A percentile compares a stretch with the other conserved stretches of the same genome.
These are phyloP conservation scores for Cytospora schulzeri DNA, from an alignment of 2,329 filamentous ascomycete genomes.

Conservation along the genomic window DNA sequence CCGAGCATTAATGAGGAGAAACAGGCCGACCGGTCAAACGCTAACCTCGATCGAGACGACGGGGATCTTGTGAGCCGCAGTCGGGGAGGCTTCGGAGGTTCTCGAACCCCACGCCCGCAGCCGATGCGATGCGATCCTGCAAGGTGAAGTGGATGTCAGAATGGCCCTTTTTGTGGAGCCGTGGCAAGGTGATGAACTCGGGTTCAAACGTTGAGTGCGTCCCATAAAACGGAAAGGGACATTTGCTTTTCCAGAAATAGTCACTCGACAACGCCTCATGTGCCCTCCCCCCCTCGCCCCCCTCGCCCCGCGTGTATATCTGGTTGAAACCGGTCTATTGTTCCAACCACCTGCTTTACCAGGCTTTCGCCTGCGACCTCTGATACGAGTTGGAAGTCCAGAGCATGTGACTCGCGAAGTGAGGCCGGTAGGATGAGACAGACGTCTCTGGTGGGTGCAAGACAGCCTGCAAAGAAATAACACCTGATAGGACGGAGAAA, in stretches of 20 bases:
- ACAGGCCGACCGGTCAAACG: not conserved
- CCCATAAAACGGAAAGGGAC: constrained; percentile 7
- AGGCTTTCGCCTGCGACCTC: not conserved
- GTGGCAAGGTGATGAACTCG: not conserved
- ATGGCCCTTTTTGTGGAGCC: not conserved
- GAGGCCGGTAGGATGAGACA: constrained; percentile 22
- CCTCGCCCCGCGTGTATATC: not conserved
- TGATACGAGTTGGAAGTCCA: constrained; percentile 8
- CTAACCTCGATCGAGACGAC: constrained; percentile 7
- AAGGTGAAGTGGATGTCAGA: not conserved
- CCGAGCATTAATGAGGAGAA: not conserved
- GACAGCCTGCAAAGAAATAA: constrained; percentile 9
- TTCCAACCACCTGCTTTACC: not conserved
- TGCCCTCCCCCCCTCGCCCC: too few relatives aligned
- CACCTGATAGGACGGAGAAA: constrained; percentile 19
- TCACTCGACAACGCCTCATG: not conserved
- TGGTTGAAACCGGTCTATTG: not conserved
- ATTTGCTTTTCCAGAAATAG: not conserved
- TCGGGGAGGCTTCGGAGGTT: not conserved
- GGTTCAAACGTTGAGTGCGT: not conserved
- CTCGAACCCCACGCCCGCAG: not conserved
- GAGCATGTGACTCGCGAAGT: constrained; percentile 14
- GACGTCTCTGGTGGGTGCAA: constrained; percentile 17
- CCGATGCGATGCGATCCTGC: not conserved
- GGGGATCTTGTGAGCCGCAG: not conserved